Percentiles rank a stretch among this genome's conserved stretches.
These are phyloP conservation scores for Bruguiera parviflora DNA, from an alignment of 345 rosid genomes.

Conservation along the genomic window DNA sequence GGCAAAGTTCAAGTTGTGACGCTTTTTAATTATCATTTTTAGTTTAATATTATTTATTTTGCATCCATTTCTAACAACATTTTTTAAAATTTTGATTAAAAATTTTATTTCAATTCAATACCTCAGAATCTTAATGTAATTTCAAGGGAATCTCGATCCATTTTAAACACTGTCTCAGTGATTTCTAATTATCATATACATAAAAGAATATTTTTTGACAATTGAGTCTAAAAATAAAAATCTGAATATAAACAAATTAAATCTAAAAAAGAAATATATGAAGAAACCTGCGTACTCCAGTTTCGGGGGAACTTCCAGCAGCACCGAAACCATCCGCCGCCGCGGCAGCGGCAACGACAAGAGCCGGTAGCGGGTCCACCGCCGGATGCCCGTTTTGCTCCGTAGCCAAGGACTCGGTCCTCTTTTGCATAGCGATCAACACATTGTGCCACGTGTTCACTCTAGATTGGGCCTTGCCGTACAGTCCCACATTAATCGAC, in stretches of 20 bases:
- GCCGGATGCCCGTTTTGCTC: conserved; percentile 2
- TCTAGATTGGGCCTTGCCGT: conserved; percentile 61
- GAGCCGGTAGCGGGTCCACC: neutral
- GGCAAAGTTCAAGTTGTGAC: no score
- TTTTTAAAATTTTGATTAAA: no score
- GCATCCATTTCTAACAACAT: no score
- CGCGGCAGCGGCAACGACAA: neutral
- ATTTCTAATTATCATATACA: no score
- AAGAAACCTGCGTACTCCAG: conserved; percentile 19
- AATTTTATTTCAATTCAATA: neutral
- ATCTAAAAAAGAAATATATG: neutral
- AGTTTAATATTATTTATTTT: no score
- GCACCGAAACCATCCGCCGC: conserved; percentile 1
- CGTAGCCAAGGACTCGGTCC: conserved; percentile 36
- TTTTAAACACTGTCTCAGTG: no score
- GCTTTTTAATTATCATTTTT: no score
- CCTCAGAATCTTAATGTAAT: neutral
- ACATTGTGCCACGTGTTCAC: conserved; percentile 85
- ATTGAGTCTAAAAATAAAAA: no score
- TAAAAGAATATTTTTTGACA: no score
- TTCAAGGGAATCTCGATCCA: no score
- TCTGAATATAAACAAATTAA: neutral
- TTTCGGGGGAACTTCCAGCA: neutral
- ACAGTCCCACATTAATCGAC: conserved; percentile 68
- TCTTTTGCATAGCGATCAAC: conserved; percentile 52